phyloP scores from a whole-genome alignment of 352 stramenopile genomes.

The Phytophthora sp. region DNA sequence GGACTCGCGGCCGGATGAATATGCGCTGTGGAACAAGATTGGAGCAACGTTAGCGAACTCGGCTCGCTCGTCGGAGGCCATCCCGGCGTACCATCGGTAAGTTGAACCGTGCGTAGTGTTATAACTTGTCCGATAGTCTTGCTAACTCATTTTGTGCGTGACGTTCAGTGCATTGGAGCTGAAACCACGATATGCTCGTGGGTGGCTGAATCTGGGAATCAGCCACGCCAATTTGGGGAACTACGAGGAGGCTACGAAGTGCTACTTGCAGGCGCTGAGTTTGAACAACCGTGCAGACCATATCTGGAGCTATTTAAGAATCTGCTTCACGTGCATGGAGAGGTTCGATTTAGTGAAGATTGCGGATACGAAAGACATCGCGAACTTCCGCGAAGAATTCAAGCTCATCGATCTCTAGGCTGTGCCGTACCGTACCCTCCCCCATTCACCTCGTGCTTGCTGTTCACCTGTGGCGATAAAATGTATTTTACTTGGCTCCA shows the following conservation, averaged over 20 bases:
- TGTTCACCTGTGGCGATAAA: conserved; percentile 8
- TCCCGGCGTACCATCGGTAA: conserved; percentile 91
- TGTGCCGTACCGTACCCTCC: not conserved
- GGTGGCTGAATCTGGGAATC: conserved; percentile 98
- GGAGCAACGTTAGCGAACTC: conserved; percentile 97
- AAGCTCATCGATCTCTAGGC: conserved; percentile 79
- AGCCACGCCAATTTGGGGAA: conserved; percentile 96
- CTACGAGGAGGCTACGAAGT: conserved; percentile 95
- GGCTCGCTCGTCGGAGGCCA: conserved; percentile 92
- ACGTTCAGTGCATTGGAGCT: conserved; percentile 89
- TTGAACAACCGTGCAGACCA: conserved; percentile 96
- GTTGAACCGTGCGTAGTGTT: conserved; percentile 9
- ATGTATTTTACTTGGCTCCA: conserved; percentile 36
- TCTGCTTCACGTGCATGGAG: conserved; percentile 97
- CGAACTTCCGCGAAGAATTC: conserved; percentile 84
- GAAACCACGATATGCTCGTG: conserved; percentile 96
- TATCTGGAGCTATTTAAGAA: conserved; percentile 98
- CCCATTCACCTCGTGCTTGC: not conserved
- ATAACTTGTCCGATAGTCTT: not conserved
- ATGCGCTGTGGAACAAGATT: conserved; percentile 98
- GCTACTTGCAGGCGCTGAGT: conserved; percentile 96
- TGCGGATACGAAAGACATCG: conserved; percentile 85
- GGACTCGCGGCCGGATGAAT: conserved; percentile 87
- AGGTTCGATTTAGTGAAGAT: conserved; percentile 96
- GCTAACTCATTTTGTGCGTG: conserved; percentile 24